A percentile compares a stretch with the other conserved stretches of the same genome.
phyloP scores from a whole-genome alignment of 805 yeast species.

The Metschnikowia gelsemii region DNA sequence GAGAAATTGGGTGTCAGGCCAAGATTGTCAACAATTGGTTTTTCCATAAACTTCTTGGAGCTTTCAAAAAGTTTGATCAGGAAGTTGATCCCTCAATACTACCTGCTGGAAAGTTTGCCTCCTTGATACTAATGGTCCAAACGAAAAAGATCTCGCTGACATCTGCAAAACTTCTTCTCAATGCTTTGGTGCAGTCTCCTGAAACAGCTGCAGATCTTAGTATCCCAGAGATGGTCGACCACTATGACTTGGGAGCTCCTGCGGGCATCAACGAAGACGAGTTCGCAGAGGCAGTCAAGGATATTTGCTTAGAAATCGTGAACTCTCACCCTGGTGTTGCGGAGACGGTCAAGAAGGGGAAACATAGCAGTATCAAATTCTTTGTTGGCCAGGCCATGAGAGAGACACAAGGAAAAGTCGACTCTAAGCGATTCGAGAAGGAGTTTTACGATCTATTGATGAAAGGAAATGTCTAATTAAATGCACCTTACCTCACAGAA shows the following conservation, averaged over 20 bases:
- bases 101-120: conserved; percentile 48
- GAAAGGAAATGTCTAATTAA: background rate
- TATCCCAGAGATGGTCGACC: conserved; percentile 49
- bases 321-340: conserved; percentile 53
- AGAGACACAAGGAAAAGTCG: conserved; percentile 63
- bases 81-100: conserved; percentile 29
- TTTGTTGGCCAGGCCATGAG: conserved; percentile 86
- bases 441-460: conserved; percentile 27
- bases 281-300: conserved; percentile 32
- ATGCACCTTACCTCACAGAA: background rate
- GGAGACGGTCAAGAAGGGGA: conserved; percentile 53
- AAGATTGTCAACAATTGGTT: conserved; percentile 72
- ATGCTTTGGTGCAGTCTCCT: conserved; percentile 56
- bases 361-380: conserved; percentile 67
- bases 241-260: conserved; percentile 47
- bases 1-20: conserved; percentile 21
- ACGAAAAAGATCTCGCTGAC: conserved; percentile 53
- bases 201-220: conserved; percentile 30
- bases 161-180: conserved; percentile 64
- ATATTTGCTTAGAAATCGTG: conserved; percentile 48
- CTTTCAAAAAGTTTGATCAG: conserved; percentile 51
- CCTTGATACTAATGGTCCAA: conserved; percentile 53
- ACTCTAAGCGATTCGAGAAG: conserved; percentile 30
- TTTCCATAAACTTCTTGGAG: conserved; percentile 76
- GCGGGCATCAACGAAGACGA: conserved; percentile 31